phyloP scores from a whole-genome alignment of 495 filamentous ascomycete genomes.

The Aspergillus cavernicola region DNA sequence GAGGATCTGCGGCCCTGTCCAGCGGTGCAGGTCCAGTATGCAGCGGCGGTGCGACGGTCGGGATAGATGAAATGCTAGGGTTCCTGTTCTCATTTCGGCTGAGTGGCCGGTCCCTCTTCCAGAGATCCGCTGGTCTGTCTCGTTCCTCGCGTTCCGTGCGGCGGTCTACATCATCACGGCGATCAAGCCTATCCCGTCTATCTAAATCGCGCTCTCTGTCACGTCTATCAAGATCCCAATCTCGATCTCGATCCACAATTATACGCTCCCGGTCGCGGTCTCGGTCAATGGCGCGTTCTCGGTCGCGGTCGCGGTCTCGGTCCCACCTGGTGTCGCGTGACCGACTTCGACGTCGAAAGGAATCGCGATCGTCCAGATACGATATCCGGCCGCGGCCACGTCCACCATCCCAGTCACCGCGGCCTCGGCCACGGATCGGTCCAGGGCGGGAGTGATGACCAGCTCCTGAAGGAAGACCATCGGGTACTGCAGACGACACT shows the following conservation, averaged over 20 bases:
- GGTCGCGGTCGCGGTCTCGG: slow-evolving; percentile 36
- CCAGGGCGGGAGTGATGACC: slow-evolving; percentile 53
- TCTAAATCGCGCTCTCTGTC: slow-evolving; percentile 33
- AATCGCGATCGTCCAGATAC: slow-evolving; percentile 62
- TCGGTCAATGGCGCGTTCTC: slow-evolving; percentile 27
- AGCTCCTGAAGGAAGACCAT: slow-evolving; percentile 50
- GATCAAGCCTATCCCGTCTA: slow-evolving; percentile 43
- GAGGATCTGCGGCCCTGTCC: slow-evolving; percentile 26
- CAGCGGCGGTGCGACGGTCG: slow-evolving; percentile 16
- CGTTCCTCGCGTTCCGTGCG: slow-evolving; percentile 48
- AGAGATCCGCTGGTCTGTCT: slow-evolving; percentile 57
- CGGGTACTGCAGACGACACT: slow-evolving; percentile 63
- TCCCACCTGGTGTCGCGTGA: slow-evolving; percentile 65
- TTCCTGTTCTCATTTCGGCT: slow-evolving; percentile 42
- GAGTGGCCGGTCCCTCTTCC: slow-evolving; percentile 48
- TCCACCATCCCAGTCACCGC: slow-evolving; percentile 62
- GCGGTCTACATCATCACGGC: slow-evolving; percentile 44
- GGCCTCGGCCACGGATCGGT: slow-evolving; percentile 58
- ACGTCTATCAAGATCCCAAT: slow-evolving; percentile 32
- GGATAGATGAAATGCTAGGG: slow-evolving; percentile 26
- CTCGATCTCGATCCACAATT: slow-evolving; percentile 26
- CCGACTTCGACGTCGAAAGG: slow-evolving; percentile 56
- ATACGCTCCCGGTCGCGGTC: slow-evolving; percentile 23
- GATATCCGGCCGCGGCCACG: slow-evolving; percentile 50
- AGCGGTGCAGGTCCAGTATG: slow-evolving; percentile 16